Evolutionary conservation across 192 early-diverging fungal species (phyloP), one percentile per base, ranked within the genome.

Genomic region (Coemansia sp.): DNA sequence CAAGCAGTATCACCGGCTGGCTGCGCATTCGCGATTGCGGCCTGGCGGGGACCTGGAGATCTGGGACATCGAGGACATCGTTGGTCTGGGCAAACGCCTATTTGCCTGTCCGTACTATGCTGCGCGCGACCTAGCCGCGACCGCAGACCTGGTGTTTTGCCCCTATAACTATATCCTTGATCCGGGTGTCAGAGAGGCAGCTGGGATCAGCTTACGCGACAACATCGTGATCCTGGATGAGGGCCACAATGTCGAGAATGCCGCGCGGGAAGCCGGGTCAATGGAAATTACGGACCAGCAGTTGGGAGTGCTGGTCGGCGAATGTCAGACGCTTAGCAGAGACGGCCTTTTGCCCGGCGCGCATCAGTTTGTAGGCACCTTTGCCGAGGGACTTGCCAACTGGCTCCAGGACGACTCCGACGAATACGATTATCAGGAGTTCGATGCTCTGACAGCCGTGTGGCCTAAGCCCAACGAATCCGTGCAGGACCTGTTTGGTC

Each of bases 131-230:
- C 8, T 85, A 18, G 62, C 78, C 7, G 69, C 54, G 6, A 45
- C 24, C 2, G 85, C 85, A 5, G 82, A 88, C 5, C 58, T 88
- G 18, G 61, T 88, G 4, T 87, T 88, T 54, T 86, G 85, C 32
- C 87, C 87, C 0, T 88, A 88, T 60, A 87, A 88, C 39, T 88
- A 88, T 30, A 70, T 88, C 0, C 67, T 88, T 42, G 85, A 87
- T 63, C 87, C 87, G 0, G 56, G 65, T 0, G 83, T 88, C 23
- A 67, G 87, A 23, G 56, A 68, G 19, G 65, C 76, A 18, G 58
- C 81, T 13, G 81, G 74, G 8, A 85, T 88, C 35, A 58, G 74
- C 9, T 69, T 87, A 9, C 63, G 68, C 3, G 62, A 64, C 45
- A 72, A 54, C 19, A 58, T 88, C 16, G 70, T 88, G 16, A 87